Evolutionary conservation across 2,329 filamentous ascomycete species (phyloP), one percentile per base, ranked within the genome.

Genomic region (Ophiostoma montium): DNA sequence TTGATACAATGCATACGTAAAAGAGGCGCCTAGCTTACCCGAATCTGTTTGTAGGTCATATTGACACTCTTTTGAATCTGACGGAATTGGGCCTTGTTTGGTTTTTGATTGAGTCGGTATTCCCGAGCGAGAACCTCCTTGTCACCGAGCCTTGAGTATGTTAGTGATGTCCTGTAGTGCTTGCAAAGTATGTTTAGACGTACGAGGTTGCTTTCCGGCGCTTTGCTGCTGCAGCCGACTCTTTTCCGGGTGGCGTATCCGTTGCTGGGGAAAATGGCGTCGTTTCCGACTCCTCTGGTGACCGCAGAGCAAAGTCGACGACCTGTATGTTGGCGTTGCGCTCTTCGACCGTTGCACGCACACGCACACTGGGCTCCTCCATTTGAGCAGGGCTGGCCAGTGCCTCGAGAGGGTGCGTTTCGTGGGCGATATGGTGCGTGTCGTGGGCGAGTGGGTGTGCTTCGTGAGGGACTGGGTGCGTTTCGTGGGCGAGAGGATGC

Each of bases 1-100:
- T 11, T 30, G 7, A 2, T 18, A 27, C 8, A 18, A 16, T 30
- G 7, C 13, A 38, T n/a, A 8, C 9, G 4, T 18, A 19, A 19
- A 9, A 1, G 15, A 27, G 7, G 13, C 16, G 4, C 12, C 38
- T 27, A 31, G 16, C 39, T 30, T 42, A 42, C 39, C 16, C 42
- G 16, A 11, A 44, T 44, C 10, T 44, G 42, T n/a, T 44, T 44
- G 42, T 44, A 44, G 42, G 42, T 44, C 42, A 44, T 44, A 30
- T 44, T 16, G 11, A 44, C 42, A 3, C n/a, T 10, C 7, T 44
- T 33, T 16, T 31, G 27, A 18, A 44, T 44, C 11, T 30, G 27
- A 13, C 42, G 30, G n/a, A 32, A 44, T 2, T 44, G 27, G 11
- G 27, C 30, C 42, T 44, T 44, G 30, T 13, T 44, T 5, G 42